Base-by-base conservation (phyloP, 768 basidiomycete genomes). In the Cystofilobasidium bisporidii region DNA sequence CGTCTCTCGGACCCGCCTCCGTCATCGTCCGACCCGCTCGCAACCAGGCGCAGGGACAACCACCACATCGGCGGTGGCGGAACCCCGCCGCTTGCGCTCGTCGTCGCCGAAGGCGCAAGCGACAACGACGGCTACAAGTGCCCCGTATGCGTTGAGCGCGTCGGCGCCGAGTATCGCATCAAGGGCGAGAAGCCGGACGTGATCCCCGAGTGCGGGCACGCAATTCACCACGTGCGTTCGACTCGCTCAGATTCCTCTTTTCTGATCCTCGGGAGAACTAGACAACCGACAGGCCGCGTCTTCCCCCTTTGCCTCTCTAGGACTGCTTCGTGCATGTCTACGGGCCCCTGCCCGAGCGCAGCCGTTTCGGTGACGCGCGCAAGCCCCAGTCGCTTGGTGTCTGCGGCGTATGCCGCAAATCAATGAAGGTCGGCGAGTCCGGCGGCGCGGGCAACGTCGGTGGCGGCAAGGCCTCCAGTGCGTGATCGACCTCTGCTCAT, bases 241-340 rank as follows among this genome's bases (percentile, higher is more conserved):
- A 28, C 26, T 43, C 28, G 18, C 26, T 5, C 20, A 32, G 1
- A 14, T 38, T 36, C 40, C 17, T 64, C 22, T 3, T 4, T 40
- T 43, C 2, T 60, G 53, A 9, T 26, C 10, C 20, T 1, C 48
- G n/a, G n/a, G n/a, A n/a, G n/a, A n/a, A n/a, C n/a, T n/a, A n/a
- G n/a, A n/a, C n/a, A n/a, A n/a, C n/a, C n/a, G n/a, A n/a, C n/a
- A n/a, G n/a, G n/a, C n/a, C n/a, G n/a, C n/a, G n/a, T n/a, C n/a
- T n/a, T 32, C 6, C 32, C 17, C n/a, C 48, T 6, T 32, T 36
- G 65, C 61, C 68, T 72, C 61, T n/a, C 3, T 63, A 94, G 88
- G 94, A 91, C 20, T 99, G 96, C 77, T 98, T 97, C 76, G 89
- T 86, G 20, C 91, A 91, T 9, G 94, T 98, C 5, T 99, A 99